Conservation (phyloP, 495 filamentous ascomycete genomes). For the Aspergillus egyptiacus region DNA sequence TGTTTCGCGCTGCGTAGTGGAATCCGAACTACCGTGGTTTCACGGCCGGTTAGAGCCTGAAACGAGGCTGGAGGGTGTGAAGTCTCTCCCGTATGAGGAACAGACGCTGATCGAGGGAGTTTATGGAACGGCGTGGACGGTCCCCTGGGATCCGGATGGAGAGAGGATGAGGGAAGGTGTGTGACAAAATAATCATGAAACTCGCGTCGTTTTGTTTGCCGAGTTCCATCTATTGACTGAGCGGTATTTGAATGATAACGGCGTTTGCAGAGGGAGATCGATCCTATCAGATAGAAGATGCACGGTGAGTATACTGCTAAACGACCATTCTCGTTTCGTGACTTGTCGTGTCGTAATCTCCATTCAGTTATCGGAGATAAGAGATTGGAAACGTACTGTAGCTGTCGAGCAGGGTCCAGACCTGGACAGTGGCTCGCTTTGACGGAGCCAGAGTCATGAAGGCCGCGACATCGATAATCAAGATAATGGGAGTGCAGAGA, state of each 20-base stretch:
- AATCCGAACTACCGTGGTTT: conserved; percentile 96
- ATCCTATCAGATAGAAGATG: conserved; percentile 3
- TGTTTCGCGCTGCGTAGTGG: conserved; percentile 90
- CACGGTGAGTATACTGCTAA: not conserved
- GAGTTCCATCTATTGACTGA: conserved; percentile 12
- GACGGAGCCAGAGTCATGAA: conserved; percentile 42
- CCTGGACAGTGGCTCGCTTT: conserved; percentile 40
- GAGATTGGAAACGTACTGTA: conserved; percentile 29
- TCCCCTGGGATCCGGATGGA: conserved; percentile 78
- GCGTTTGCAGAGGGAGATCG: conserved; percentile 10
- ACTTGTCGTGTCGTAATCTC: conserved; percentile 3
- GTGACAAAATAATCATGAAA: conserved; percentile 98
- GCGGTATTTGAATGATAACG: conserved; percentile 22
- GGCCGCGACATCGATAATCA: conserved; percentile 27
- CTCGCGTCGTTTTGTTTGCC: conserved; percentile 38
- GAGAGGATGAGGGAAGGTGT: conserved; percentile 84
- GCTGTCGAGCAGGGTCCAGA: conserved; percentile 33
- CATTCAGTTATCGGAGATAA: conserved; percentile 19
- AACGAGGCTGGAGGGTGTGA: conserved; percentile 51
- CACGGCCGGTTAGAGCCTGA: conserved; percentile 56
- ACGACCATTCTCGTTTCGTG: too few species aligned
- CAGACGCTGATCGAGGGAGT: conserved; percentile 74
- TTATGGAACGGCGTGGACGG: conserved; percentile 59
- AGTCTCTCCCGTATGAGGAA: conserved; percentile 61
- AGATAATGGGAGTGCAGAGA: conserved; percentile 2